Percentiles rank a stretch among this genome's conserved stretches.
Conservation (phyloP, 208 protist species). For the Trichomonas tenax region DNA sequence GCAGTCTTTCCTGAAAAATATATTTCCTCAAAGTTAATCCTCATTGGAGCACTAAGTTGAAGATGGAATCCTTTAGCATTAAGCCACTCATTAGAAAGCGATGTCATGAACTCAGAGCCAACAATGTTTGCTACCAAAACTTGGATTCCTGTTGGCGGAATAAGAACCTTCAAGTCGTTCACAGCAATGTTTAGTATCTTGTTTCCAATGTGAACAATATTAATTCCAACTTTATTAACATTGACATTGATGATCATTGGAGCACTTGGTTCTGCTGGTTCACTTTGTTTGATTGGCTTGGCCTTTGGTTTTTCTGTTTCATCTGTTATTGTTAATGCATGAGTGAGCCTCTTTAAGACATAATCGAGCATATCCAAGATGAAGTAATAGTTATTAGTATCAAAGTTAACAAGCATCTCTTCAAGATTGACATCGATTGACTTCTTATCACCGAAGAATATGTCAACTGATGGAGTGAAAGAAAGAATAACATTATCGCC, state of each 20-base stretch:
- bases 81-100: neutral
- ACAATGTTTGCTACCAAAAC: neutral
- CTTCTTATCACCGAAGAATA: neutral
- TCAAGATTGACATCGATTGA: neutral
- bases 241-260: neutral
- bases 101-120: neutral
- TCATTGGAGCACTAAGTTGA: neutral
- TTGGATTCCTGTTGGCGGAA: neutral
- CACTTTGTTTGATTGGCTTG: neutral
- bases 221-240: neutral
- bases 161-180: neutral
- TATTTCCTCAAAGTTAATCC: neutral
- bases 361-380: neutral
- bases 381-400: neutral
- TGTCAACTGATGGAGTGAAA: neutral
- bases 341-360: neutral
- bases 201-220: neutral
- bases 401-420: neutral
- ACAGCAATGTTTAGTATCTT: neutral
- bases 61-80: neutral
- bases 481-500: neutral
- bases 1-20: neutral
- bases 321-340: neutral
- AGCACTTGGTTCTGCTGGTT: neutral
- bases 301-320: neutral